Base-by-base conservation (phyloP, 768 basidiomycete species). In the Boletus sp. region DNA sequence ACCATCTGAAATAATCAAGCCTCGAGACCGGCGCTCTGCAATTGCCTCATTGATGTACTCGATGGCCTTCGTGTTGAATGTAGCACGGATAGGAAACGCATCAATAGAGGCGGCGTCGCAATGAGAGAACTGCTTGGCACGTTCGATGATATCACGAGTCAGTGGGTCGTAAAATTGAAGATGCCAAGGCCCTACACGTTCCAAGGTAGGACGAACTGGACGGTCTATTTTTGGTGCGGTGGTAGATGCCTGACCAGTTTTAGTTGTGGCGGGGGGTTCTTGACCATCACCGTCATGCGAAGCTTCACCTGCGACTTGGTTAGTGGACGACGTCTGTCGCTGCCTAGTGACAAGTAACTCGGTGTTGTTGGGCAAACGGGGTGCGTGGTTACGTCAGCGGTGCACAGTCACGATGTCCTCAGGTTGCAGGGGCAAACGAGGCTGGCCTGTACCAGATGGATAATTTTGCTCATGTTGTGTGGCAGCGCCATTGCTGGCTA, bases 31-130 rank as follows among this genome's bases (percentile, higher is more conserved):
- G 14, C 30, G 7, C 9, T 60, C 44, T 0, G 36, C 18, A 7
- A 58, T 9, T 40, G 15, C 52, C 14, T 54, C 47, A 8, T 58
- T 35, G 7, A 58, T 45, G 14, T 50, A 58, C 20, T 58, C 52
- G 0, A 41, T 24, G 2, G 24, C 52, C 14, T 54, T 54, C 0
- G 12, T 33, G 37, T 61, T 50, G 20, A 57, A 61, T 0, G 7
- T 1, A 5, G 29, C 20, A 44, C 20, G 29, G 24, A 28, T 5
- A 20, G 59, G 56, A 7, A 57, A 58, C 1, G 56, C 4, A 17
- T 61, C 14, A 2, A 58, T 50, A 14, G 56, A 61, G 0, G 48
- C 52, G 0, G 30, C 29, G 3, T 59, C 40, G 4, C 50, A 59
- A 10, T 48, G 40, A 1, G 50, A 52, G n/a, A 58, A 48, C 4